Conservation (phyloP, 768 basidiomycete genomes). For the Boletus barrowsii region DNA sequence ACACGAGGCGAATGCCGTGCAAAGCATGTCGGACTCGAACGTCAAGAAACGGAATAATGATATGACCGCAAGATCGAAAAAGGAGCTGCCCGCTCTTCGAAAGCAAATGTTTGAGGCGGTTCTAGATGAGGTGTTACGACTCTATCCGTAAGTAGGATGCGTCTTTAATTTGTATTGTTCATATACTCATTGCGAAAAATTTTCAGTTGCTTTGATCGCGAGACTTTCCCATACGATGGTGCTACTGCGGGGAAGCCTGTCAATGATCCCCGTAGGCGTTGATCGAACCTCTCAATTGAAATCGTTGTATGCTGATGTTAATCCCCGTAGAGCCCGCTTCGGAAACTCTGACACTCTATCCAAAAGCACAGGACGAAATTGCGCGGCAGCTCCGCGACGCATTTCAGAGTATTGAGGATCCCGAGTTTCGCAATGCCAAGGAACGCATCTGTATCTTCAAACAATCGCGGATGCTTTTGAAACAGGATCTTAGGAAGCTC, state of each 20-base stretch:
- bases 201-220: slow-evolving; percentile 17
- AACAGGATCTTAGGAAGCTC: neutral
- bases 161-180: neutral
- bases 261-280: slow-evolving; percentile 3
- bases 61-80: neutral
- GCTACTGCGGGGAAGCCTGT: neutral
- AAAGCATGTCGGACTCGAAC: neutral
- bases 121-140: slow-evolving; percentile 17
- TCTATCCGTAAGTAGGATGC: slow-evolving; percentile 23
- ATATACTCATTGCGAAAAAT: neutral
- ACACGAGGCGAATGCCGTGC: slow-evolving; percentile 5
- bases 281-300: neutral
- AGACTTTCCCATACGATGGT: slow-evolving; percentile 2
- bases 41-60: neutral
- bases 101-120: slow-evolving; percentile 24
- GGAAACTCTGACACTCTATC: slow-evolving; percentile 3
- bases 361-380: slow-evolving; percentile 7
- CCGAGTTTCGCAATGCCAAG: slow-evolving; percentile 15
- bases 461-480: neutral
- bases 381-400: neutral
- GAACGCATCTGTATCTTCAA: slow-evolving; percentile 11
- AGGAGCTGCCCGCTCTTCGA: slow-evolving; percentile 5
- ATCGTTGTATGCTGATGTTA: neutral
- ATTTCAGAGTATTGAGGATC: slow-evolving; percentile 3
- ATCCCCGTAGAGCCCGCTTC: slow-evolving; percentile 10